phyloP scores from a whole-genome alignment of 2,329 filamentous ascomycete species.

The Incumbomyces lentus region DNA sequence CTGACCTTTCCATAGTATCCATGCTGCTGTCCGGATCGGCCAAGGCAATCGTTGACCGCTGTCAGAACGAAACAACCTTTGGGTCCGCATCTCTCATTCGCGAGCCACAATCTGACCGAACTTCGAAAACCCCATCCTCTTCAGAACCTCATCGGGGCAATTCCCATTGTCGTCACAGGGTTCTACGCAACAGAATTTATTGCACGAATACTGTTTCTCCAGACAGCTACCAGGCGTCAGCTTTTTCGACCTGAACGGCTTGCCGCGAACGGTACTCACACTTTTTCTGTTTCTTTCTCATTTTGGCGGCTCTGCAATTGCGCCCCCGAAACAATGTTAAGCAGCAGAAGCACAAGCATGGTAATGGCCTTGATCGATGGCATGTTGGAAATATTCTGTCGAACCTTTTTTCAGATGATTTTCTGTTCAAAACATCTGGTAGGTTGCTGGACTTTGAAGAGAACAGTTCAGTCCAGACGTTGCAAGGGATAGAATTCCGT shows the following conservation, averaged over 20 bases:
- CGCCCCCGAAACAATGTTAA: neutral
- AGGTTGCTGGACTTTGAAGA: no score
- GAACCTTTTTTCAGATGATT: neutral
- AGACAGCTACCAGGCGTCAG: conserved; percentile 3
- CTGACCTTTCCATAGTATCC: no score
- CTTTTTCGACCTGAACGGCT: neutral
- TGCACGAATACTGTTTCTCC: neutral
- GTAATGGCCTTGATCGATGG: neutral
- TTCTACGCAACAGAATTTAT: conserved; percentile 5
- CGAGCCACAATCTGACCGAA: conserved; percentile 3
- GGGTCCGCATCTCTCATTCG: neutral
- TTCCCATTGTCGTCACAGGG: conserved; percentile 1
- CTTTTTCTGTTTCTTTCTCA: conserved; percentile 4
- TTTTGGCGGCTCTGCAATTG: neutral
- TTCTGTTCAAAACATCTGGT: no score
- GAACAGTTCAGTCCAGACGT: no score
- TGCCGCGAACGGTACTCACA: neutral
- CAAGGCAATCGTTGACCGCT: no score
- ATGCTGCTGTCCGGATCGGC: no score
- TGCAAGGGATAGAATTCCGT: conserved; percentile 1
- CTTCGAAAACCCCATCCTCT: conserved; percentile 3
- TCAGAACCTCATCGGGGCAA: conserved; percentile 1
- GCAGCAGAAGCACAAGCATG: neutral
- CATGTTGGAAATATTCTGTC: neutral
- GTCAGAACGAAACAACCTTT: no score